Evolutionary conservation across 768 basidiomycete species (phyloP), one percentile per base, ranked within the genome.

Genomic region (Podaxis carcinomalis): DNA sequence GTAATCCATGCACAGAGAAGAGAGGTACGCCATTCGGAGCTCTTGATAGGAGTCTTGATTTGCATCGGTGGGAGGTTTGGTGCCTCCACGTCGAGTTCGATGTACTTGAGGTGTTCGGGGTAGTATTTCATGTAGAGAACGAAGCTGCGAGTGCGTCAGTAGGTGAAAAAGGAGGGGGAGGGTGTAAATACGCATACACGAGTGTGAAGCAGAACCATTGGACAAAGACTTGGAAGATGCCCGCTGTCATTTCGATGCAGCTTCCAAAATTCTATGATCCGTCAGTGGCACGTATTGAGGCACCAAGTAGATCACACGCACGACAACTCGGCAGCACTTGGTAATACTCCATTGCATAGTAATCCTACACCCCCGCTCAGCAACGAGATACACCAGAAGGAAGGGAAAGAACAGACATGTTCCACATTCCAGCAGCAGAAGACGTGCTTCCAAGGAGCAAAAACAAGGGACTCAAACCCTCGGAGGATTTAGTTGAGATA

Each of bases 41-140:
- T 88, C 69, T 79, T 81, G 32, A 81, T 72, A 28, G 77, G 76
- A 1, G 78, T 79, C 70, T 81, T 83, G 63, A 79, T 65, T 44
- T 74, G 74, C 7, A 73, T 72, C 7, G 75, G 73, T 0, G 78
- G 79, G 13, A 74, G 77, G 47, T 62, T 51, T 28, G 59, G 32
- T 1, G 69, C 64, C 35, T 68, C 64, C 23, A 68, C 46, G n/a
- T 65, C 59, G 21, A 65, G 35, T 40, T 63, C 58, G 25, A 67
- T 51, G 69, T 87, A 91, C 74, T 95, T 97, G 69, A 90, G 84
- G 67, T 91, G 85, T 5, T 80, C 74, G 0, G 97, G 97, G 71
- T 93, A 98, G 78, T 95, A 98, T 42, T 90, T 77, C 77, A 99
- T 87, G 75, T 92, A 98, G 1, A 99, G 83, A 0, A 95, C 80